Evolutionary conservation across 495 filamentous ascomycete genomes (phyloP), one percentile per base, ranked within the genome.

Genomic region (Xylaria flabelliformis): DNA sequence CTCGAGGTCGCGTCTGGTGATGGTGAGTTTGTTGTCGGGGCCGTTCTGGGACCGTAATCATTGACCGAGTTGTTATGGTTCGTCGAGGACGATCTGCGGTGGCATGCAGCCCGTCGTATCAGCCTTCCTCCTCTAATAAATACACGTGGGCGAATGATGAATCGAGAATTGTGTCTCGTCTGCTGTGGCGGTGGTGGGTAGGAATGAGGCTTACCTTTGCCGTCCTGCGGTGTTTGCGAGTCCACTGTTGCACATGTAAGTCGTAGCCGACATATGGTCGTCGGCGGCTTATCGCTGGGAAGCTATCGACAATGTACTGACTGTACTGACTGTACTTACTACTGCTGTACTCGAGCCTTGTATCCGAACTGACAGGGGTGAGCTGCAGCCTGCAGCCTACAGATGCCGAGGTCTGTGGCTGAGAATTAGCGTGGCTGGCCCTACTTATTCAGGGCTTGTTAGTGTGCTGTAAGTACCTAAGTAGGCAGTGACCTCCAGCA

Each of bases 81-180:
- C 67, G 61, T 74, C 36, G 55, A 50, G 69, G 64, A 74, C 56
- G 46, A 62, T 71, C 77, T 79, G 72, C 41, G 17, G 39, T 51
- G 46, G 66, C 70, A 70, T 26, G 63, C 69, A 64, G 65, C 68
- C 74, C 71, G 74, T 77, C 17, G 34, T 61, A 72, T 79, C 73
- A 79, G 75, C 50, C 3, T 50, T 51, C 51, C 34, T 15, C 36
- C 42, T 36, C 21, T 48, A 44, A 64, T 19, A 71, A 34, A 48
- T 19, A 36, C 42, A 41, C 9, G 42, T 7, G 21, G 10, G 32
- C 36, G 13, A 24, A 70, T 21, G 12, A 26, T 5, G n/a, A 39
- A 17, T 61, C 58, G 13, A 10, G 32, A 32, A 24, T 26, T 32
- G 24, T 56, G 15, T 56, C 19, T 56, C 24, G 21, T 56, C 34